Conservation (phyloP, 2,329 filamentous ascomycete species). For the Cryphonectria radicalis region DNA sequence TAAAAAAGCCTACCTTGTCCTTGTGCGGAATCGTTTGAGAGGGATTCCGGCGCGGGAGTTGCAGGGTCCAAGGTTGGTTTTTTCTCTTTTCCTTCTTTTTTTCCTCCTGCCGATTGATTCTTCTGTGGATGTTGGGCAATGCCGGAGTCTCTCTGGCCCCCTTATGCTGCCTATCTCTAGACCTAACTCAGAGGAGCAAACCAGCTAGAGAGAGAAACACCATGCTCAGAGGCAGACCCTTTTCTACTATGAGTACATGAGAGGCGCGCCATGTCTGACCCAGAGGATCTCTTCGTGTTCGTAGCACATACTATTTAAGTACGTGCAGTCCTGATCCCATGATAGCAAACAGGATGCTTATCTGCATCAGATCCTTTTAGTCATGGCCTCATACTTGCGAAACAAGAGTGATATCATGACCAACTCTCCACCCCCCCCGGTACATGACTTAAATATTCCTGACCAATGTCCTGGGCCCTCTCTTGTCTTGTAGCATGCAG, state of each 20-base stretch:
- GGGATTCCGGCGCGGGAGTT: constrained; percentile 5
- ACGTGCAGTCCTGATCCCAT: not conserved
- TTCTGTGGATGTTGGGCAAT: not conserved
- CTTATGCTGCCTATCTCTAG: not conserved
- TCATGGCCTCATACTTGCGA: constrained; percentile 12
- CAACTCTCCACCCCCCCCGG: too few relatives aligned
- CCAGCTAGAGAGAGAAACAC: too few relatives aligned
- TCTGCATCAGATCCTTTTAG: constrained; percentile 3
- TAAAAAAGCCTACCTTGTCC: not conserved
- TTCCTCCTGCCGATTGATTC: not conserved
- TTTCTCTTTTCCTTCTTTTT: not conserved
- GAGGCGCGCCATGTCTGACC: not conserved
- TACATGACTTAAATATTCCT: not conserved
- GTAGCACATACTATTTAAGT: not conserved
- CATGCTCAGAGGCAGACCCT: not conserved
- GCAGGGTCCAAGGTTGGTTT: constrained; percentile 5
- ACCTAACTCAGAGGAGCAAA: not conserved
- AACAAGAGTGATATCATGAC: constrained; percentile 11
- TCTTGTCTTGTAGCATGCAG: not conserved
- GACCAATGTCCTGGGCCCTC: not conserved
- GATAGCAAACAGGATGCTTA: not conserved
- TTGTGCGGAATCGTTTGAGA: constrained; percentile 10
- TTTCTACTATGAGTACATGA: not conserved
- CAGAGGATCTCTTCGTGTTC: not conserved
- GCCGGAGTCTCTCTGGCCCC: too few relatives aligned